Evolutionary conservation across 108 stramenopile genomes (phyloP), one percentile per base, ranked within the genome.

Genomic region (Schizochytrium sp.): DNA sequence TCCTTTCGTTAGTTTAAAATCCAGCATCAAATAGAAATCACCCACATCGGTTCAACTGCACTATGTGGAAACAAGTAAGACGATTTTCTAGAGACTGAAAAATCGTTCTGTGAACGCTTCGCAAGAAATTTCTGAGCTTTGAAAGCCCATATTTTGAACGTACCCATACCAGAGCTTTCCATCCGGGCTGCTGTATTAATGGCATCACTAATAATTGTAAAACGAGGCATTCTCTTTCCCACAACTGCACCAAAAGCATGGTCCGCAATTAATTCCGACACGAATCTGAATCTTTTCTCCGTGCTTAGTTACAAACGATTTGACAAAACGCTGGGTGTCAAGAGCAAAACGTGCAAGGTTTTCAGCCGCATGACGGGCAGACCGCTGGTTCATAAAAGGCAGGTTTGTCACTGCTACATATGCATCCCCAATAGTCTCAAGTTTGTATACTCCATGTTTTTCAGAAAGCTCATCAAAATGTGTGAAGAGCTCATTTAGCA

Each of bases 381-480:
- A 12, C 17, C 41, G 28, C 19, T 45, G 72, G 76, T 15, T 2
- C 72, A 60, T 72, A 72, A 72, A 72, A 28, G 72, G 72, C 72
- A 2, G 28, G 2, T 28, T 72, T 38, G 72, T 41, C 15, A 0
- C 28, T 41, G 72, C 72, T 72, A 92, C 88, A 49, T 90, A 92
- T 3, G 89, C 92, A 60, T 92, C 90, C 5, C 92, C 95, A 50
- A 95, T 95, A 8, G 94, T 95, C 72, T 95, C 94, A 8, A 95
- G 50, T 87, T 95, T 95, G 87, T 72, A 94, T 13, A 95, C 61
- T 19, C 55, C 42, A 45, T 91, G 91, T 61, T 90, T 88, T 3
- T 56, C 61, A 4, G 89, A 61, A 45, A 93, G 59, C 17, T 45
- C 28, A 89, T 95, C 93, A 8, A 94, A 91, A 53, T 56, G 73